These are phyloP conservation scores for Backusella mclennaniae DNA, from an alignment of 192 early-diverging fungal genomes.

Conservation along the genomic window DNA sequence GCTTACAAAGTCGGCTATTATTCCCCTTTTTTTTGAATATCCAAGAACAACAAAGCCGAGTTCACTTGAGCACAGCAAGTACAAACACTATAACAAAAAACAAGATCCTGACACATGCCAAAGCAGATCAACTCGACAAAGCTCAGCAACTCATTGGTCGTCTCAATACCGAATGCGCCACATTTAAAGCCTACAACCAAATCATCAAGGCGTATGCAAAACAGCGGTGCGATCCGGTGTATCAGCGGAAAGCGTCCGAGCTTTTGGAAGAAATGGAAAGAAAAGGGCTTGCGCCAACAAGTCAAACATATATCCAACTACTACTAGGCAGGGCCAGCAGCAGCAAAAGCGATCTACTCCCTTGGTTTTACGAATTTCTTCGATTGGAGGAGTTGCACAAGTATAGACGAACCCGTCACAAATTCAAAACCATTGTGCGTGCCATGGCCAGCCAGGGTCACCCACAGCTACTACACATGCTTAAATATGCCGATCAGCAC, in stretches of 20 bases:
- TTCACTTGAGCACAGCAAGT: neutral
- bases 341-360: neutral
- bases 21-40: neutral
- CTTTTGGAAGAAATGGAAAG: neutral
- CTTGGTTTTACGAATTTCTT: neutral
- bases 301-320: neutral
- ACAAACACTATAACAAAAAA: neutral
- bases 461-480: neutral
- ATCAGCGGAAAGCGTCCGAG: neutral
- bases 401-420: neutral
- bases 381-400: neutral
- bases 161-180: neutral
- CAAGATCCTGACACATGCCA: neutral
- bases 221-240: neutral
- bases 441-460: neutral
- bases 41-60: neutral
- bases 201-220: neutral
- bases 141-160: neutral
- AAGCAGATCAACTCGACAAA: neutral
- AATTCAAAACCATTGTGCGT: neutral
- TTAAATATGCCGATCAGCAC: neutral
- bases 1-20: neutral
- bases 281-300: neutral
- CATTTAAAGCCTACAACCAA: conserved; percentile 1
- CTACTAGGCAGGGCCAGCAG: neutral